Percentiles rank a stretch among this genome's conserved stretches.
Conservation (phyloP, 768 basidiomycete genomes). For the Russula griseocarnosa region DNA sequence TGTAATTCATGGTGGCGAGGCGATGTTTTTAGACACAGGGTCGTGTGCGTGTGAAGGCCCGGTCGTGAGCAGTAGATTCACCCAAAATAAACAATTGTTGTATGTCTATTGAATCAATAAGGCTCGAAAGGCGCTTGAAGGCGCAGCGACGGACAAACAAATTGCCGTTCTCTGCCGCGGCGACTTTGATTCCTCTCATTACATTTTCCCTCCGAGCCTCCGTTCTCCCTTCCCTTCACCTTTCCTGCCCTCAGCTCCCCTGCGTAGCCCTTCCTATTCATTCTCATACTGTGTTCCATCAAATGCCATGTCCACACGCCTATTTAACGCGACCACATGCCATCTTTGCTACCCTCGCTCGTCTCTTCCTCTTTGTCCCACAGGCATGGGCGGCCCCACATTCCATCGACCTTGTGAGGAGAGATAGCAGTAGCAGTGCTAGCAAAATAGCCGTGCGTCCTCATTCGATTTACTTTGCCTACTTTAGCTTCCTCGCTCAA, state of each 20-base stretch:
- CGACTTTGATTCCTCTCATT: background rate
- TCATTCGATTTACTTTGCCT: background rate
- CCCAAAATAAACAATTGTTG: background rate
- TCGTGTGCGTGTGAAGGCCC: conserved; percentile 1
- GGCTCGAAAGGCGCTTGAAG: background rate
- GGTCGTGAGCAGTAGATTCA: background rate
- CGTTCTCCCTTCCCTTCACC: background rate
- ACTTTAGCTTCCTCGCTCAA: background rate
- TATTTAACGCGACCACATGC: background rate
- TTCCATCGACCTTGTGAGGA: conserved; percentile 6
- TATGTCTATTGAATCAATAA: no score
- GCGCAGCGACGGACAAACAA: background rate
- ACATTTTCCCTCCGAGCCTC: background rate
- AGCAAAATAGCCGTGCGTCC: conserved; percentile 13
- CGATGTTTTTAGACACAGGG: background rate
- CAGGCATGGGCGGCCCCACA: conserved; percentile 17
- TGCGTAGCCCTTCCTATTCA: background rate
- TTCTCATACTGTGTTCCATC: background rate
- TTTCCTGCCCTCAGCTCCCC: background rate
- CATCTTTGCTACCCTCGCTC: background rate
- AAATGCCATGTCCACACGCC: conserved; percentile 21
- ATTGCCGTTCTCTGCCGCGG: background rate
- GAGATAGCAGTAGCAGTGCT: background rate
- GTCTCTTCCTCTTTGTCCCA: conserved; percentile 2
- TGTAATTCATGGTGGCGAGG: conserved; percentile 12